A percentile compares a stretch with the other conserved stretches of the same genome.
Evolutionary conservation across 768 basidiomycete species (phyloP).

Genomic region (Kwoniella sp.): DNA sequence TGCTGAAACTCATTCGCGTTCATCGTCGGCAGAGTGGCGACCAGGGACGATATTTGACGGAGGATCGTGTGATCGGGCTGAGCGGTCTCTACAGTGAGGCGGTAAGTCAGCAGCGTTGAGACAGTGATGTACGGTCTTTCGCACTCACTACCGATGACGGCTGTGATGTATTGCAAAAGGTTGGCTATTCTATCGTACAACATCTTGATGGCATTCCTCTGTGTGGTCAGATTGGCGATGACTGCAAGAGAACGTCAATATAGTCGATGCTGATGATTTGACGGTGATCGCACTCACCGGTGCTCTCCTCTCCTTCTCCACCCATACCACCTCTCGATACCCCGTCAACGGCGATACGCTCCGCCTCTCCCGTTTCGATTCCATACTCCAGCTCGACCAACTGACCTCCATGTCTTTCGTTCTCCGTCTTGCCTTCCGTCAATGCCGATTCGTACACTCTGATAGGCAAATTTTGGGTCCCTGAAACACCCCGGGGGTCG

Average conservation of each 20-base stretch:
- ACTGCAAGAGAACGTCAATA: constrained; percentile 62
- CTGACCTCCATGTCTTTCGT: constrained; percentile 65
- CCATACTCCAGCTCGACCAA: constrained; percentile 84
- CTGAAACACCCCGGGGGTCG: constrained; percentile 58
- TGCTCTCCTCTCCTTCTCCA: constrained; percentile 68
- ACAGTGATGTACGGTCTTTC: constrained; percentile 9
- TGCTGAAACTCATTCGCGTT: constrained; percentile 79
- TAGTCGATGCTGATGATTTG: background rate
- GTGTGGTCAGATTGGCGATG: constrained; percentile 84
- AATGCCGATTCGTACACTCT: constrained; percentile 91
- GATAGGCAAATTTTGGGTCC: constrained; percentile 76
- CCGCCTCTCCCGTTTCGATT: constrained; percentile 96
- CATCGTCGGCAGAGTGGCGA: constrained; percentile 85
- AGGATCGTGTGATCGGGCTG: constrained; percentile 76
- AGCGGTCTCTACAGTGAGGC: constrained; percentile 64
- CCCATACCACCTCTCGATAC: constrained; percentile 68
- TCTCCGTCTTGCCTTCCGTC: constrained; percentile 63
- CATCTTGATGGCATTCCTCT: constrained; percentile 95
- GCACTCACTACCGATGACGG: constrained; percentile 69
- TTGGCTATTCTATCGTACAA: constrained; percentile 84
- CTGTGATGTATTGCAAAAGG: constrained; percentile 81
- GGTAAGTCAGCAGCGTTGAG: background rate
- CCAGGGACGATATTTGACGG: constrained; percentile 78
- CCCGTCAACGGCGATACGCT: constrained; percentile 97
- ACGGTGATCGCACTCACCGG: constrained; percentile 62